Evolutionary conservation across 176 grass and related monocot genomes (phyloP).

Genomic region (Pharus latifolius): DNA sequence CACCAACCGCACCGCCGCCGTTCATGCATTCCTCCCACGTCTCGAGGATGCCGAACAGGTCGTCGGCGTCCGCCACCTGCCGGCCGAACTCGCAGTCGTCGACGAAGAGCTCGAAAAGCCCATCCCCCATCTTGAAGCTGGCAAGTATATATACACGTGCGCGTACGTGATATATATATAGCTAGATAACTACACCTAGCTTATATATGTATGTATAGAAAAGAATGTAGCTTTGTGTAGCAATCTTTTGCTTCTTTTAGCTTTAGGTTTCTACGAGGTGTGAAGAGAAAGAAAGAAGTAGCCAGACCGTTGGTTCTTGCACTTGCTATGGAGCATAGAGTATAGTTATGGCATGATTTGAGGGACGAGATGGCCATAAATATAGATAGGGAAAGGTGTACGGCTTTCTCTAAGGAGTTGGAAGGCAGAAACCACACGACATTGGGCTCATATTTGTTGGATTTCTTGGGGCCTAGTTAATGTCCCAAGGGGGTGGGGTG

Average conservation of each 20-base stretch:
- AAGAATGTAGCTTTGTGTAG: no score
- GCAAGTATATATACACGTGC: no score
- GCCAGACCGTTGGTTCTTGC: constrained; percentile 21
- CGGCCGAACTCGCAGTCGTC: neutral
- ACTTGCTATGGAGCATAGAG: no score
- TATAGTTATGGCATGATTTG: constrained; percentile 14
- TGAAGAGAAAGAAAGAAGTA: neutral
- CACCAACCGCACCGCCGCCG: neutral
- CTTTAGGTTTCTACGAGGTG: neutral
- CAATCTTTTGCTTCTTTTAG: neutral
- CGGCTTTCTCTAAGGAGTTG: neutral
- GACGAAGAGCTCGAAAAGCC: constrained; percentile 16
- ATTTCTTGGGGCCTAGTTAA: neutral
- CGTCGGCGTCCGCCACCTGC: neutral
- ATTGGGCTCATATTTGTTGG: neutral
- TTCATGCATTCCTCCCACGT: constrained; percentile 18
- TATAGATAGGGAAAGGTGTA: constrained; percentile 1
- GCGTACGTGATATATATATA: no score
- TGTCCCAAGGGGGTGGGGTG: neutral
- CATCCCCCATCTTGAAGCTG: constrained; percentile 36
- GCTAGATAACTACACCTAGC: no score
- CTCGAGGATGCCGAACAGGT: constrained; percentile 35
- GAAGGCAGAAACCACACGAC: neutral
- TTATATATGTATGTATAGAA: no score
- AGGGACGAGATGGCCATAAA: constrained; percentile 17